phyloP scores from a whole-genome alignment of 345 rosid species.

The Streptanthus diversifolius region DNA sequence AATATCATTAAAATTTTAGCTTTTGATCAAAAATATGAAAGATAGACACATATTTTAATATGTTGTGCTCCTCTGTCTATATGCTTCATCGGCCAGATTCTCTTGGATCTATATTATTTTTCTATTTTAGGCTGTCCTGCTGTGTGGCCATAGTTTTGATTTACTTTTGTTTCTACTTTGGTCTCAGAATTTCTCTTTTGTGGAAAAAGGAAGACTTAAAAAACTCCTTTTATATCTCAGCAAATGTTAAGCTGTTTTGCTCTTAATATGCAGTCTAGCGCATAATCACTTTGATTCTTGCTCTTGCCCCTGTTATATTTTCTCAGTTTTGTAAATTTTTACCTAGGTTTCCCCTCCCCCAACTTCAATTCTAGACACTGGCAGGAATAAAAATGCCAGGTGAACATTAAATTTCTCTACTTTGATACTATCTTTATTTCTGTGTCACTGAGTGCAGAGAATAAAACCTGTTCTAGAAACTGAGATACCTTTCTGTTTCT shows the following conservation, averaged over 20 bases:
- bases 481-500: slow-evolving; percentile 13
- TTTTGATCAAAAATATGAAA: neutral
- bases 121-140: neutral
- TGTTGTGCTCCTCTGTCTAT: neutral
- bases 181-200: neutral
- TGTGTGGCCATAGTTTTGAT: neutral
- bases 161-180: neutral
- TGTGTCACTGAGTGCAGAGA: neutral
- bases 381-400: slow-evolving; percentile 59
- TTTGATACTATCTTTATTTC: neutral
- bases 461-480: neutral
- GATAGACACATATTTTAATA: neutral
- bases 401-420: slow-evolving; percentile 22
- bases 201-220: neutral
- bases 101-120: neutral
- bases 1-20: neutral
- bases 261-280: neutral
- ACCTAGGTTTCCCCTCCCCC: slow-evolving; percentile 53
- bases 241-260: neutral
- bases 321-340: slow-evolving; percentile 14
- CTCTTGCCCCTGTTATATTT: neutral
- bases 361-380: slow-evolving; percentile 49
- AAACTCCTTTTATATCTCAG: neutral
- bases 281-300: neutral
- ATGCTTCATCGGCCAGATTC: neutral